These are phyloP conservation scores for Fusarium concolor DNA, from an alignment of 2,329 filamentous ascomycete genomes.

Conservation along the genomic window DNA sequence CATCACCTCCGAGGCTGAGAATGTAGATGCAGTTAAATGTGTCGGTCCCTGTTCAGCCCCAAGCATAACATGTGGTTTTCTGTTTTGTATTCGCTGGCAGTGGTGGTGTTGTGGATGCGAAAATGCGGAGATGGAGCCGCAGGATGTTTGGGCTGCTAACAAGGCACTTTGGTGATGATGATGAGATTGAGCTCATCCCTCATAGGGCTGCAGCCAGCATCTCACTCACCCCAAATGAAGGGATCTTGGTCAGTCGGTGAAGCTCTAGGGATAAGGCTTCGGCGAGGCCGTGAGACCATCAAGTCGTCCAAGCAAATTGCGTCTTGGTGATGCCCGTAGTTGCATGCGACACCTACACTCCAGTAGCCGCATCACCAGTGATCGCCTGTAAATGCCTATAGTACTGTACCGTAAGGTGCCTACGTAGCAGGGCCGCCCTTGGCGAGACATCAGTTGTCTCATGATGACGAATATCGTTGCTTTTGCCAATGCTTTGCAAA, in stretches of 20 bases:
- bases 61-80: not conserved
- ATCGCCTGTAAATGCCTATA: not conserved
- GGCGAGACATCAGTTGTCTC: conserved; percentile 5
- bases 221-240: not conserved
- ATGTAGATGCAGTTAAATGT: conserved; percentile 20
- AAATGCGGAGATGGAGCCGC: conserved; percentile 18
- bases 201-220: conserved; percentile 42
- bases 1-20: conserved; percentile 34
- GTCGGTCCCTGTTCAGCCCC: not conserved
- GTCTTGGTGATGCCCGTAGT: conserved; percentile 25
- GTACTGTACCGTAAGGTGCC: not conserved
- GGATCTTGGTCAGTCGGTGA: conserved; percentile 41
- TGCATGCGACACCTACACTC: conserved; percentile 19
- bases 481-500: not conserved
- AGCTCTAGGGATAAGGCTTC: conserved; percentile 39
- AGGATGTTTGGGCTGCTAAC: conserved; percentile 7
- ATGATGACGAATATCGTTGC: not conserved
- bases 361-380: conserved; percentile 17
- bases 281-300: conserved; percentile 38
- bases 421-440: not conserved
- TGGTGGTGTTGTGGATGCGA: conserved; percentile 1
- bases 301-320: conserved; percentile 27
- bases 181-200: conserved; percentile 1
- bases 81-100: conserved; percentile 4
- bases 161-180: not conserved